Evolutionary conservation across 257 asterid genomes (phyloP).

Genomic region (Voacanga thouarsii): DNA sequence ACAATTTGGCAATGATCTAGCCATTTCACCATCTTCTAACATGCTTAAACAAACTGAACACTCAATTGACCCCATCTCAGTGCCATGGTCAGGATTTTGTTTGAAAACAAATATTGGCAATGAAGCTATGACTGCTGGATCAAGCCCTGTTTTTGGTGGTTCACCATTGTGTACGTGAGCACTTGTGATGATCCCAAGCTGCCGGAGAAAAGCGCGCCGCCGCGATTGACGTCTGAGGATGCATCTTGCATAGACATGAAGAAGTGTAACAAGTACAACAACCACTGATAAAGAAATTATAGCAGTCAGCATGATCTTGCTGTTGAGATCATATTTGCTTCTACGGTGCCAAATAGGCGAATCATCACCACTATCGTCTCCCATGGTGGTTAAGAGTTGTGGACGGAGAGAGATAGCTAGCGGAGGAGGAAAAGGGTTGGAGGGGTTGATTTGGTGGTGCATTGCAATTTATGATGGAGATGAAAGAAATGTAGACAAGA

Average conservation of each 20-base stretch:
- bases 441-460: background rate
- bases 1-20: conserved; percentile 64
- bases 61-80: conserved; percentile 29
- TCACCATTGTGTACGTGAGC: conserved; percentile 24
- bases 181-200: conserved; percentile 29
- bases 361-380: conserved; percentile 19
- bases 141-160: conserved; percentile 56
- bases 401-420: background rate
- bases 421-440: background rate
- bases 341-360: background rate
- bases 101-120: conserved; percentile 50
- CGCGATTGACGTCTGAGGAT: conserved; percentile 68
- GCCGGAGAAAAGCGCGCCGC: conserved; percentile 41
- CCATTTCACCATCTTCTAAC: conserved; percentile 66
- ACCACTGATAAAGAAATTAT: conserved; percentile 61
- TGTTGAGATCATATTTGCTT: conserved; percentile 33
- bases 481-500: background rate
- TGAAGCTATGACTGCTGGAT: conserved; percentile 44
- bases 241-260: conserved; percentile 68
- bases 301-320: conserved; percentile 70
- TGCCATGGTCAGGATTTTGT: background rate
- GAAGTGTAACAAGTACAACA: conserved; percentile 48
- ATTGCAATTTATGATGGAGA: background rate
- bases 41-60: conserved; percentile 68
- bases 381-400: conserved; percentile 29